phyloP scores from a whole-genome alignment of 2,329 filamentous ascomycete genomes.

The Xylariaceae sp. region DNA sequence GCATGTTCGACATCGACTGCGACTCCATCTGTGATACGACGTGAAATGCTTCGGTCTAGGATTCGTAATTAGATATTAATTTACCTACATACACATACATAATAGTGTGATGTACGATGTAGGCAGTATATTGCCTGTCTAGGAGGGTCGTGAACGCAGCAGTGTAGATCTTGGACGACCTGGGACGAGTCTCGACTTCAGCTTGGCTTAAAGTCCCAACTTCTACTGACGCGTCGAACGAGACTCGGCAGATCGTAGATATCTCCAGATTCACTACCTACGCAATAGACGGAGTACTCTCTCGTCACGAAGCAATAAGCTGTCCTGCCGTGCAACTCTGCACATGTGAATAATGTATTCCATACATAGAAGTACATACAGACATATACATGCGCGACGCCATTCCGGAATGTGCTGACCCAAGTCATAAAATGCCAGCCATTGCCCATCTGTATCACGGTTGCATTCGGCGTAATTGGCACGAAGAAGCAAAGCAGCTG shows the following conservation, averaged over 20 bases:
- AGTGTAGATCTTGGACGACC: too few relatives aligned
- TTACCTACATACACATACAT: too few relatives aligned
- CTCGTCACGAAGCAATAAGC: neutral
- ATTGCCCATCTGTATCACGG: neutral
- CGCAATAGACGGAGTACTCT: too few relatives aligned
- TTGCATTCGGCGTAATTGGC: constrained; percentile 14
- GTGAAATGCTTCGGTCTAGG: neutral
- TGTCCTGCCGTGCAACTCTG: neutral
- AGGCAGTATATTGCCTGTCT: too few relatives aligned
- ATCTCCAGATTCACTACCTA: too few relatives aligned
- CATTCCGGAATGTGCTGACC: constrained; percentile 9
- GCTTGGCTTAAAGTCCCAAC: too few relatives aligned
- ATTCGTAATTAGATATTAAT: neutral
- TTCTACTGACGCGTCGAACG: too few relatives aligned
- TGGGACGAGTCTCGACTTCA: too few relatives aligned
- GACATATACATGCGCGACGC: neutral
- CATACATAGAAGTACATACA: neutral
- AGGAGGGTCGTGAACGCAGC: too few relatives aligned
- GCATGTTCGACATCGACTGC: constrained; percentile 3
- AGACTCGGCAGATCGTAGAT: too few relatives aligned
- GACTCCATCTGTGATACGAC: constrained; percentile 4
- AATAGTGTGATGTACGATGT: too few relatives aligned
- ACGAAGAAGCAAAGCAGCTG: constrained; percentile 6
- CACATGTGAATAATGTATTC: neutral
- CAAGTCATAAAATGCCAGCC: neutral